Conservation (phyloP, 768 basidiomycete species). For the Leccinum longicurvipes region DNA sequence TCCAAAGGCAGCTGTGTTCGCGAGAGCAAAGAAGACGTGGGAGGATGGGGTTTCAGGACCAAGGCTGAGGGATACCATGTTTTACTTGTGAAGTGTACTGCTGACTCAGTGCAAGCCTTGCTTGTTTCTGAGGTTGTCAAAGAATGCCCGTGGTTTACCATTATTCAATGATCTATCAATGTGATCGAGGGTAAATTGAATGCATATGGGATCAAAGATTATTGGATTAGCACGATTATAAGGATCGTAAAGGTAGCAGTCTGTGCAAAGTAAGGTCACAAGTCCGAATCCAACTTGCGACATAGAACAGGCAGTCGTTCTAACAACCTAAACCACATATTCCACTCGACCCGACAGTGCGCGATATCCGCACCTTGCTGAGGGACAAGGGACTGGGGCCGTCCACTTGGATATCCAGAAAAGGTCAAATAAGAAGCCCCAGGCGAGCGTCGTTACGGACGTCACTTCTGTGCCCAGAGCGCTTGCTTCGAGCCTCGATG, state of each 20-base stretch:
- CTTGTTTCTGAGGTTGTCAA: no score
- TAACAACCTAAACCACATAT: no score
- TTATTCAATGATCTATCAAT: no score
- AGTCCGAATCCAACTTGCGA: no score
- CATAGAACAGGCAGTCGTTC: no score
- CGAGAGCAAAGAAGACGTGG: slow-evolving; percentile 56
- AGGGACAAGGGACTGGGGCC: slow-evolving; percentile 39
- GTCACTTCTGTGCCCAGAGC: slow-evolving; percentile 38
- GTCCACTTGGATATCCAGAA: slow-evolving; percentile 36
- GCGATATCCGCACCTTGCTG: slow-evolving; percentile 44
- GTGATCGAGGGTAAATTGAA: no score
- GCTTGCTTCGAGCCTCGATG: slow-evolving; percentile 45
- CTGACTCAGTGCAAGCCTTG: no score
- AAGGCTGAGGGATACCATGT: slow-evolving; percentile 65
- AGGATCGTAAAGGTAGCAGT: no score
- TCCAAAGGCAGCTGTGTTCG: slow-evolving; percentile 42
- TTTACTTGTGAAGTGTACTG: slow-evolving; percentile 42
- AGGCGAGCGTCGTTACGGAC: slow-evolving; percentile 43
- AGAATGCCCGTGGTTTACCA: no score
- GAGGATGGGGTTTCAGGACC: slow-evolving; percentile 47
- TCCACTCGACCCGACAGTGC: slow-evolving; percentile 36
- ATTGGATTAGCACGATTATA: no score
- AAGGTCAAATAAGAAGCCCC: slow-evolving; percentile 29
- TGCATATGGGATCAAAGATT: no score
- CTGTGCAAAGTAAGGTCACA: no score